Conservation (phyloP, 164 flowering plant species). For the Brasenia schreberi region DNA sequence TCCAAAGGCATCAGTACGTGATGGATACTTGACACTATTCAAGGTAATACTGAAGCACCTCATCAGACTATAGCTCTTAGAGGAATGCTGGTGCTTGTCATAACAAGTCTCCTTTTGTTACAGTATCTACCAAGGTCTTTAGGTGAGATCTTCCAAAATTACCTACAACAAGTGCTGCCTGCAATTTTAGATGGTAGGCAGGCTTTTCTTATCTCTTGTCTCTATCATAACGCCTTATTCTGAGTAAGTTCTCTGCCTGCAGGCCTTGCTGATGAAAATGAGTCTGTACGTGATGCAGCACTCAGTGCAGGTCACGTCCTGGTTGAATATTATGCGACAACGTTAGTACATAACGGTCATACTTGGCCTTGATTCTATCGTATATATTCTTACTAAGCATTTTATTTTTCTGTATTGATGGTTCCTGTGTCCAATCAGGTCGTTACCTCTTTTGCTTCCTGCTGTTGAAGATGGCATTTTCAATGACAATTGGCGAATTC, state of each 20-base stretch:
- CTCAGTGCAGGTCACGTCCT: constrained; percentile 96
- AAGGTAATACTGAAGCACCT: constrained; percentile 33
- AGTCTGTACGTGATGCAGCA: constrained; percentile 99
- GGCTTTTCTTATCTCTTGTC: background rate
- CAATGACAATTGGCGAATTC: constrained; percentile 95
- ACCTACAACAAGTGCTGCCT: constrained; percentile 87
- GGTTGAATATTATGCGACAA: constrained; percentile 96
- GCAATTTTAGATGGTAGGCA: constrained; percentile 84
- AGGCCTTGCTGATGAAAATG: constrained; percentile 99
- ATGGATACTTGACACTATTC: constrained; percentile 89
- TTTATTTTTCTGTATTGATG: too few species aligned
- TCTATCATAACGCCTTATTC: background rate
- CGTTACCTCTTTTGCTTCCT: constrained; percentile 95
- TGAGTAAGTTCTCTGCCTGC: constrained; percentile 3
- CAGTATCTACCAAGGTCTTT: constrained; percentile 93
- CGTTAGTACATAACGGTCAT: constrained; percentile 33
- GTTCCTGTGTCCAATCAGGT: constrained; percentile 30
- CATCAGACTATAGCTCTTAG: background rate
- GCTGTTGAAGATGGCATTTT: constrained; percentile 99
- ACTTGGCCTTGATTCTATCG: too few species aligned
- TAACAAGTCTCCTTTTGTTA: constrained; percentile 1
- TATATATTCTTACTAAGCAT: too few species aligned
- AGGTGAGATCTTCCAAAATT: constrained; percentile 86
- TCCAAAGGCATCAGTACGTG: constrained; percentile 88
- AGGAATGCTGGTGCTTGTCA: background rate